Evolutionary conservation across 179 eudicot genomes (phyloP).

Genomic region (Spergularia azorica): DNA sequence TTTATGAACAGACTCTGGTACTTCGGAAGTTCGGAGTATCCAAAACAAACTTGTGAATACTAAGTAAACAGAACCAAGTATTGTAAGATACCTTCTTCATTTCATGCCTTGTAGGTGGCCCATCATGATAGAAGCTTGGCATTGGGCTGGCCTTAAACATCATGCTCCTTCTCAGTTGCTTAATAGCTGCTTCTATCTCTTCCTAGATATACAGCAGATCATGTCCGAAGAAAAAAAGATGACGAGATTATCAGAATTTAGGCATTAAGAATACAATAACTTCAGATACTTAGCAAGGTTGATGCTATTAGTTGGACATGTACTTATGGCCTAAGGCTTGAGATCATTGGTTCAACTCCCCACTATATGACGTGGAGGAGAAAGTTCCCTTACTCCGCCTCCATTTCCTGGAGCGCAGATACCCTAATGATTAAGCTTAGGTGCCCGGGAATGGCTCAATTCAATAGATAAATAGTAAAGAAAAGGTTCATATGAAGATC

Average conservation of each 20-base stretch:
- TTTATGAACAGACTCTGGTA: background rate
- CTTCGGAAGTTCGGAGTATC: no score
- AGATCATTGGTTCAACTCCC: background rate
- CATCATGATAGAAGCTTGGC: conserved; percentile 94
- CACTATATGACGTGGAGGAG: background rate
- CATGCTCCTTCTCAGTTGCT: conserved; percentile 71
- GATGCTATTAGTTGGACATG: background rate
- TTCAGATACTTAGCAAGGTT: background rate
- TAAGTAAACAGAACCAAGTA: background rate
- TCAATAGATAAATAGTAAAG: background rate
- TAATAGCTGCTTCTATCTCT: conserved; percentile 71
- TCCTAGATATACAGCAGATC: conserved; percentile 43
- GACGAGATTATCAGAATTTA: background rate
- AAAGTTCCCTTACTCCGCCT: background rate
- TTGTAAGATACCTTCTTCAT: conserved; percentile 61
- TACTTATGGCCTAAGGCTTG: background rate
- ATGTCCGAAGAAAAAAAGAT: conserved; percentile 2
- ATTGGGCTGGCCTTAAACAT: conserved; percentile 85
- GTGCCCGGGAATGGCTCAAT: background rate
- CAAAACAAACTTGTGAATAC: background rate
- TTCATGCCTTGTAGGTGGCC: conserved; percentile 78
- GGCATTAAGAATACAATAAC: background rate
- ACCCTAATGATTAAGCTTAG: background rate
- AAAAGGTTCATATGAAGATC: background rate
- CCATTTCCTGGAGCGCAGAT: background rate